Conservation (phyloP, 805 yeast species). For the Yarrowia yakushimensis region DNA sequence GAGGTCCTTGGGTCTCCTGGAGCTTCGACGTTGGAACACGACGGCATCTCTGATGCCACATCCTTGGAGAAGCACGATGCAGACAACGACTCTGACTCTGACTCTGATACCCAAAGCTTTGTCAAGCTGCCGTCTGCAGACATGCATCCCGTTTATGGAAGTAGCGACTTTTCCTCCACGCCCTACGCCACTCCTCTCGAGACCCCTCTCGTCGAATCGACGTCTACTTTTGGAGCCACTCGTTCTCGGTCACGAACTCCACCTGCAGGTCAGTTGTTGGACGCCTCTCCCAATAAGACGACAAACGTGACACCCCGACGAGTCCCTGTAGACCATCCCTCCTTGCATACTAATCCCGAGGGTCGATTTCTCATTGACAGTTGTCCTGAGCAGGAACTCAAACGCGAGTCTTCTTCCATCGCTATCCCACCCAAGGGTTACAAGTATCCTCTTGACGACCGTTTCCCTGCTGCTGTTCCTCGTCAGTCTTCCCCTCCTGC, state of each 20-base stretch:
- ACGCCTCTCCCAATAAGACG: not conserved
- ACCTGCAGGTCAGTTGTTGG: not conserved
- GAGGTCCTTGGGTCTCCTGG: not conserved
- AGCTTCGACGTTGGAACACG: not conserved
- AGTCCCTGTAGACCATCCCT: constrained; percentile 23
- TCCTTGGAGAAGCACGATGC: not conserved
- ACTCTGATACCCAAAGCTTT: constrained; percentile 1
- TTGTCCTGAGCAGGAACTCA: constrained; percentile 13
- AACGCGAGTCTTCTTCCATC: not conserved
- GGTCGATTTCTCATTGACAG: constrained; percentile 23
- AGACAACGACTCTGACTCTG: not conserved
- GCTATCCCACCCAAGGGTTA: not conserved
- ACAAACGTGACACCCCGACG: constrained; percentile 10
- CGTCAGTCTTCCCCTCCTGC: constrained; percentile 17
- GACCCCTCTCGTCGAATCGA: not conserved
- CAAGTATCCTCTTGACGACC: constrained; percentile 18
- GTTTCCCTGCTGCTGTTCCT: constrained; percentile 11
- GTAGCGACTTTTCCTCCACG: not conserved
- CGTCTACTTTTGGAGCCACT: not conserved
- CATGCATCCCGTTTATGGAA: constrained; percentile 13
- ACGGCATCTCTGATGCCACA: not conserved
- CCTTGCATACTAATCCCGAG: constrained; percentile 21
- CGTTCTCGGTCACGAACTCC: constrained; percentile 5
- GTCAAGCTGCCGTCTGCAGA: constrained; percentile 10
- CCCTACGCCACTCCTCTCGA: not conserved